A percentile compares a stretch with the other conserved stretches of the same genome.
Evolutionary conservation across 169 alveolate species (phyloP).

Genomic region (Cryptosporidium meleagridis): DNA sequence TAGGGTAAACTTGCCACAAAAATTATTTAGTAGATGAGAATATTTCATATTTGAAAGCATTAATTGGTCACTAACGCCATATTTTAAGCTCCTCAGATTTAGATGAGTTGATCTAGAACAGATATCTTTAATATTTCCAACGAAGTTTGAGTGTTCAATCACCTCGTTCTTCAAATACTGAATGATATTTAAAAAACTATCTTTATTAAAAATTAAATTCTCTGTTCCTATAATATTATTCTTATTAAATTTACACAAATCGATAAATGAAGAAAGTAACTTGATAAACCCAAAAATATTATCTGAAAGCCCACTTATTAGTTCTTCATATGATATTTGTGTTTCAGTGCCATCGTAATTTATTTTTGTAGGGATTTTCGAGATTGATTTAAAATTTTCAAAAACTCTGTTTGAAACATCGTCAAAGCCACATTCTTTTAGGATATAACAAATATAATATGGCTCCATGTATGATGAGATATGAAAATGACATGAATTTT

Average conservation of each 20-base stretch:
- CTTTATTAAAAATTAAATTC: slow-evolving; percentile 38
- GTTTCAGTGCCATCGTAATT: slow-evolving; percentile 40
- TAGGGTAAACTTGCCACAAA: not conserved
- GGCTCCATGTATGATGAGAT: slow-evolving; percentile 1
- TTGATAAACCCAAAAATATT: not conserved
- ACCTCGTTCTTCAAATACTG: not conserved
- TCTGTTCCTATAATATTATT: slow-evolving; percentile 13
- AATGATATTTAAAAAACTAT: not conserved
- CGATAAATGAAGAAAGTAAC: not conserved
- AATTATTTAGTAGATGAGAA: not conserved
- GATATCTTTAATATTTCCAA: slow-evolving; percentile 3
- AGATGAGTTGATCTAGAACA: not conserved
- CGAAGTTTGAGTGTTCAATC: not conserved
- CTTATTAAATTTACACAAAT: slow-evolving; percentile 1
- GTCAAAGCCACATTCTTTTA: slow-evolving; percentile 45
- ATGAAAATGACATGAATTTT: not conserved
- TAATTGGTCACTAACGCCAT: not conserved
- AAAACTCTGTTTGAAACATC: slow-evolving; percentile 44
- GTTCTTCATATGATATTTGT: slow-evolving; percentile 25
- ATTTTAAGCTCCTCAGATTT: not conserved
- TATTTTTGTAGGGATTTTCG: slow-evolving; percentile 29
- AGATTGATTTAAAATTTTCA: not conserved
- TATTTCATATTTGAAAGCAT: not conserved
- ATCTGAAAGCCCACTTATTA: not conserved
- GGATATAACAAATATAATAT: slow-evolving; percentile 19